Conservation (phyloP, 2,329 filamentous ascomycete species). For the Trichoderma oligosporum region DNA sequence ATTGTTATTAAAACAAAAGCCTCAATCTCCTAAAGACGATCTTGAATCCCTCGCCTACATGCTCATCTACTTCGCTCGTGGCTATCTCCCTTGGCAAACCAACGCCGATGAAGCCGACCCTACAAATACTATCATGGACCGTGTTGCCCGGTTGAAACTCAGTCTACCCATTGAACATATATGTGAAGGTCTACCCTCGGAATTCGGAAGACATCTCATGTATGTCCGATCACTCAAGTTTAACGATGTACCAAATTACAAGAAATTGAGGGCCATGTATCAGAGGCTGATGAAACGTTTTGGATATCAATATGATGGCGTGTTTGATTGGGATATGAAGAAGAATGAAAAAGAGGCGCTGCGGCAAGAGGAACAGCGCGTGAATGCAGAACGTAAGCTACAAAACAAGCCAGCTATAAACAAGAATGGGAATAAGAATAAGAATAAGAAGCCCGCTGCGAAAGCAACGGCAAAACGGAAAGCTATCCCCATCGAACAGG, state of each 20-base stretch:
- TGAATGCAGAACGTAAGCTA: background rate
- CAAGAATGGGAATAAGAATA: background rate
- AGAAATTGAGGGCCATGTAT: constrained; percentile 10
- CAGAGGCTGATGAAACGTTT: background rate
- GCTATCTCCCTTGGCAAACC: constrained; percentile 20
- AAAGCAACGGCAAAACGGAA: background rate
- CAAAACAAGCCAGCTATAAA: constrained; percentile 4
- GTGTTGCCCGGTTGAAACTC: background rate
- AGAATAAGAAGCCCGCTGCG: background rate
- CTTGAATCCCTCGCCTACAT: constrained; percentile 21
- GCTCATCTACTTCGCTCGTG: constrained; percentile 18
- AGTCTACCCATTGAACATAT: background rate
- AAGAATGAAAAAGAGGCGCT: constrained; percentile 11
- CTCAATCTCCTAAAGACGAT: constrained; percentile 20
- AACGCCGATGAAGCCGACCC: background rate
- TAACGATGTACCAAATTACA: constrained; percentile 3
- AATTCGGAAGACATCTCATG: constrained; percentile 11
- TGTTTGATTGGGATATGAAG: constrained; percentile 16
- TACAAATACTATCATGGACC: background rate
- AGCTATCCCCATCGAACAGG: background rate
- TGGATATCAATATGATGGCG: constrained; percentile 10
- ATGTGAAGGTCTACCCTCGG: background rate
- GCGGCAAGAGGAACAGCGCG: constrained; percentile 18
- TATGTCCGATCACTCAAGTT: constrained; percentile 2
- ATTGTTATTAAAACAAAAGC: background rate